Evolutionary conservation across 768 basidiomycete species (phyloP).

Genomic region (Naganishia onofrii): DNA sequence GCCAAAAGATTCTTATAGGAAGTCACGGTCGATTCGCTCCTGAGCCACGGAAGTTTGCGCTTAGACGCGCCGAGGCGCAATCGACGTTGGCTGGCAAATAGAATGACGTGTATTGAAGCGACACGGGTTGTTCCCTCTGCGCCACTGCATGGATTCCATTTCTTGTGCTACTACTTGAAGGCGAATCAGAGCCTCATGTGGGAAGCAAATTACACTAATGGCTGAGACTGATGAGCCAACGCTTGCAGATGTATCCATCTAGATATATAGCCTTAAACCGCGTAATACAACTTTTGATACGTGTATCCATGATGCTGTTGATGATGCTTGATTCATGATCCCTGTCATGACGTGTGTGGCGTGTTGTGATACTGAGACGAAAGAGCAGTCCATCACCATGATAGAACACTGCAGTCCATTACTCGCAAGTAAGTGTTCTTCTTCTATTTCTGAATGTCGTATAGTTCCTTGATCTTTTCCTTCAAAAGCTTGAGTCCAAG

Average conservation of each 20-base stretch:
- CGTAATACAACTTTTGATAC: neutral
- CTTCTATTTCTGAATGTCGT: constrained; percentile 3
- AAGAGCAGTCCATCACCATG: neutral
- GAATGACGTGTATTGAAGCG: constrained; percentile 9
- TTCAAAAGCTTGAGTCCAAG: constrained; percentile 10
- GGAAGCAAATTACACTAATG: too few species aligned
- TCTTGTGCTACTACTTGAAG: too few species aligned
- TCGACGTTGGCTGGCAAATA: neutral
- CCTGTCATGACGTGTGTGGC: neutral
- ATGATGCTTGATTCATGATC: neutral
- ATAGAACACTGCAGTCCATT: neutral
- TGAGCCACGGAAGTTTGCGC: neutral
- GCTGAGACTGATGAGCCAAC: too few species aligned
- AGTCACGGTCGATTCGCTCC: constrained; percentile 7
- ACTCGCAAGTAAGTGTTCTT: neutral
- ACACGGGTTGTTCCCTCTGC: too few species aligned
- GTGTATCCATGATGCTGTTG: neutral
- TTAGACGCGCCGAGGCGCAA: neutral
- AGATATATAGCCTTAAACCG: too few species aligned
- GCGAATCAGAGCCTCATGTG: too few species aligned
- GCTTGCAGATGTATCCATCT: too few species aligned
- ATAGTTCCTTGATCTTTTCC: constrained; percentile 11
- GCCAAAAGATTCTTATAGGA: constrained; percentile 7
- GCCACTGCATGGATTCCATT: too few species aligned
- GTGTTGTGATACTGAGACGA: neutral